These are phyloP conservation scores for Pythium phragmiticola DNA, from an alignment of 352 stramenopile species.

Conservation along the genomic window DNA sequence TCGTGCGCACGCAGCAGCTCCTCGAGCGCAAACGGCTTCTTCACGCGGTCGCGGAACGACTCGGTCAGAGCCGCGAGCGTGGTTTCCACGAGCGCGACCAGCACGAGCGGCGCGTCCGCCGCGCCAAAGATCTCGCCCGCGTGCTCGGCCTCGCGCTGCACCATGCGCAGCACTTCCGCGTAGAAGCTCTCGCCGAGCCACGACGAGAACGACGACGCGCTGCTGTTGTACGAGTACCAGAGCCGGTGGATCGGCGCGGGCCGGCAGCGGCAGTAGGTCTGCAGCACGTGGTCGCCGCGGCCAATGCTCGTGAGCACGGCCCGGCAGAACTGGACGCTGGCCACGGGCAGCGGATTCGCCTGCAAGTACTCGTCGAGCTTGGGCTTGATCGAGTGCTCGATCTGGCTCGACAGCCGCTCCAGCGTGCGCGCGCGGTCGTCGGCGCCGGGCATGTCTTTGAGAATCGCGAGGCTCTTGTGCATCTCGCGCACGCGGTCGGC, in stretches of 20 bases:
- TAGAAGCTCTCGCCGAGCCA: conserved; percentile 68
- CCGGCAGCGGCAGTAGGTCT: conserved; percentile 45
- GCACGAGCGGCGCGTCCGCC: conserved; percentile 28
- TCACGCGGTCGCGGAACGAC: conserved; percentile 56
- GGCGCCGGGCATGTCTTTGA: conserved; percentile 60
- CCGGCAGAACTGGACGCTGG: conserved; percentile 45
- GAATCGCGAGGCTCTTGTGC: conserved; percentile 52
- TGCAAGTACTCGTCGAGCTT: conserved; percentile 41
- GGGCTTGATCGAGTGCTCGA: conserved; percentile 50
- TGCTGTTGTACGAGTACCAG: conserved; percentile 50
- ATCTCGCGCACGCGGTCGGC: conserved; percentile 59
- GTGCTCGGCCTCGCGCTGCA: conserved; percentile 50
- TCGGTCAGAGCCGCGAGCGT: conserved; percentile 47
- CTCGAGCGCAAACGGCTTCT: conserved; percentile 31
- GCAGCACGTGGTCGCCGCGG: conserved; percentile 35
- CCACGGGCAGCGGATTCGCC: conserved; percentile 41
- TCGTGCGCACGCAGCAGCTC: conserved; percentile 46
- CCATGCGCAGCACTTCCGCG: conserved; percentile 45
- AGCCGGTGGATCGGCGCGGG: conserved; percentile 49
- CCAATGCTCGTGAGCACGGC: conserved; percentile 54
- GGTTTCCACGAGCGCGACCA: conserved; percentile 47
- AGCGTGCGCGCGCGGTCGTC: conserved; percentile 54
- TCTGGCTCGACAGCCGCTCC: conserved; percentile 48
- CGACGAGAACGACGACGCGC: conserved; percentile 26
- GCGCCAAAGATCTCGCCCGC: conserved; percentile 47